phyloP scores from a whole-genome alignment of 106 monocot species.

The Dendrobium catenatum region DNA sequence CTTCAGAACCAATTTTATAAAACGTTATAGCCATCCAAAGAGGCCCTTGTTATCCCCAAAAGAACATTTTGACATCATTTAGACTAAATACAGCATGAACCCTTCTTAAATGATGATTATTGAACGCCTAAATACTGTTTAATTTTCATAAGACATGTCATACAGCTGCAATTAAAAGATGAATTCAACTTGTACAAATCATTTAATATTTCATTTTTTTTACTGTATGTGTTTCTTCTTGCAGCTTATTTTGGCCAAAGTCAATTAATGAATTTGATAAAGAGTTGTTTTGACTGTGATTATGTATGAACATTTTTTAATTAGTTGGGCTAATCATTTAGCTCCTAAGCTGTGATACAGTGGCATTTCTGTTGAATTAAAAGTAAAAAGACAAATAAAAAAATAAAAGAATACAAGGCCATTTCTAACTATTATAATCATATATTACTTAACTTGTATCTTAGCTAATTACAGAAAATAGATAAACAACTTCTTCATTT shows the following conservation, averaged over 20 bases:
- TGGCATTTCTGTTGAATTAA: too few species aligned
- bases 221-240: neutral
- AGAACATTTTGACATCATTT: neutral
- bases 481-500: too few species aligned
- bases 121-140: neutral
- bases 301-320: neutral
- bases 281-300: neutral
- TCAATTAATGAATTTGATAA: neutral
- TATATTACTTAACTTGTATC: too few species aligned
- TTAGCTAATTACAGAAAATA: too few species aligned
- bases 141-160: neutral
- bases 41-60: neutral
- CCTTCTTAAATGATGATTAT: neutral
- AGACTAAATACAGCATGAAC: neutral
- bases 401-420: too few species aligned
- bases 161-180: neutral
- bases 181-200: neutral
- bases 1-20: too few species aligned
- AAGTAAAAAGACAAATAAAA: too few species aligned
- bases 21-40: neutral
- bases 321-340: too few species aligned
- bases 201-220: neutral
- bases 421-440: too few species aligned
- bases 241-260: neutral
- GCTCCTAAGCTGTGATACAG: neutral